phyloP scores from a whole-genome alignment of 2,329 filamentous ascomycete genomes.

The Apiospora phragmitis region DNA sequence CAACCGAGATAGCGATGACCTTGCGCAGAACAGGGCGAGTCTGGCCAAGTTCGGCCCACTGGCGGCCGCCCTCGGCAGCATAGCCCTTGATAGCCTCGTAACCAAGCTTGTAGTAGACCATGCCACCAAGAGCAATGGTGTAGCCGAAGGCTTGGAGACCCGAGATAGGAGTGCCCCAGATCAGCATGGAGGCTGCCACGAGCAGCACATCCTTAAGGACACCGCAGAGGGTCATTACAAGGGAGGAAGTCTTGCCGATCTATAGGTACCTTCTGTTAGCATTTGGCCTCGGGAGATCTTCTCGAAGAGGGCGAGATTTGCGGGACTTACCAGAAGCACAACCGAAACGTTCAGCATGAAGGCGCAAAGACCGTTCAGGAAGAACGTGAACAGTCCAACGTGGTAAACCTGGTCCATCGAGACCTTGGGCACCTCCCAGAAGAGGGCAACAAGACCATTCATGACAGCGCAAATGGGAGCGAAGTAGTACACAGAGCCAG shows the following conservation, averaged over 20 bases:
- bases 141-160: constrained; percentile 81
- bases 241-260: constrained; percentile 86
- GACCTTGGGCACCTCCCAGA: constrained; percentile 73
- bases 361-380: constrained; percentile 75
- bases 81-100: constrained; percentile 83
- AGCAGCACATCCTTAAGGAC: constrained; percentile 88
- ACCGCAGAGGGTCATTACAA: constrained; percentile 83
- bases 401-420: constrained; percentile 69
- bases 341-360: constrained; percentile 84
- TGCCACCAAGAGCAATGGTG: constrained; percentile 74
- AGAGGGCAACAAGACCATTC: constrained; percentile 72
- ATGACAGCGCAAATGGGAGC: constrained; percentile 81
- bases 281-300: no score
- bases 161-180: constrained; percentile 77
- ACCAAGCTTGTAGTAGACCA: constrained; percentile 85
- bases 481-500: constrained; percentile 86
- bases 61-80: constrained; percentile 67
- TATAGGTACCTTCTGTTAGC: constrained; percentile 38
- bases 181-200: constrained; percentile 75
- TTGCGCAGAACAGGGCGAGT: constrained; percentile 77
- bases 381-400: constrained; percentile 71
- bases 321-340: constrained; percentile 72
- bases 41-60: constrained; percentile 85
- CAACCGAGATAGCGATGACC: constrained; percentile 66
- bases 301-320: not conserved